A percentile compares a stretch with the other conserved stretches of the same genome.
Conservation (phyloP, 305 asterid species). For the Solanum hybrid region DNA sequence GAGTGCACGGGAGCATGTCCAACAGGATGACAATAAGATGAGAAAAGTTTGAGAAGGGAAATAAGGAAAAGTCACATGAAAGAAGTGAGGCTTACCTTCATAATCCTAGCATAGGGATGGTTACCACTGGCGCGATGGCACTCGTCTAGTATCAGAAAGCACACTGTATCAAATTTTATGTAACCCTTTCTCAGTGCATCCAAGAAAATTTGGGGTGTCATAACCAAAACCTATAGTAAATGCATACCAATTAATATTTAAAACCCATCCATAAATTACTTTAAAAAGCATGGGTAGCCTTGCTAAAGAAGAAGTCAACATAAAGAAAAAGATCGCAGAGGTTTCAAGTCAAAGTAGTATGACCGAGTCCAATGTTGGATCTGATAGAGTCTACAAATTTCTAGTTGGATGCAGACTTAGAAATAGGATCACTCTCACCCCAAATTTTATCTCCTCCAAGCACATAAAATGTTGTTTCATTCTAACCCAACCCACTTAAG, state of each 20-base stretch:
- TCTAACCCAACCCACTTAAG: background rate
- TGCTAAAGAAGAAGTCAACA: background rate
- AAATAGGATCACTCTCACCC: background rate
- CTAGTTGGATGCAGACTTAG: background rate
- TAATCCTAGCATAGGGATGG: conserved; percentile 73
- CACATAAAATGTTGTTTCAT: background rate
- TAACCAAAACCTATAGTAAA: conserved; percentile 53
- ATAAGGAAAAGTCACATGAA: background rate
- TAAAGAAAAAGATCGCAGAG: background rate
- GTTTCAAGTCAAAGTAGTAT: conserved; percentile 2
- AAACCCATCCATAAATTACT: background rate
- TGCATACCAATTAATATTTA: background rate
- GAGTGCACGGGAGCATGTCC: conserved; percentile 10
- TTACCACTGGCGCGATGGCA: conserved; percentile 75
- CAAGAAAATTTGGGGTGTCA: conserved; percentile 87
- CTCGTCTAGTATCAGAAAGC: conserved; percentile 67
- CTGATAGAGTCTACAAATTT: background rate
- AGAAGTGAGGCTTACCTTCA: conserved; percentile 45
- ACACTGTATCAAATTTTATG: conserved; percentile 35
- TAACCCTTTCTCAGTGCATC: conserved; percentile 60
- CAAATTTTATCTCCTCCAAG: background rate
- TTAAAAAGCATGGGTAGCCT: background rate
- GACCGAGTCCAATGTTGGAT: background rate
- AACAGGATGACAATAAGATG: background rate
- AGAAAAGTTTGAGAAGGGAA: background rate